Base-by-base conservation (phyloP, 139 green algal genomes). In the Auxenochlorella pyrenoidosa region DNA sequence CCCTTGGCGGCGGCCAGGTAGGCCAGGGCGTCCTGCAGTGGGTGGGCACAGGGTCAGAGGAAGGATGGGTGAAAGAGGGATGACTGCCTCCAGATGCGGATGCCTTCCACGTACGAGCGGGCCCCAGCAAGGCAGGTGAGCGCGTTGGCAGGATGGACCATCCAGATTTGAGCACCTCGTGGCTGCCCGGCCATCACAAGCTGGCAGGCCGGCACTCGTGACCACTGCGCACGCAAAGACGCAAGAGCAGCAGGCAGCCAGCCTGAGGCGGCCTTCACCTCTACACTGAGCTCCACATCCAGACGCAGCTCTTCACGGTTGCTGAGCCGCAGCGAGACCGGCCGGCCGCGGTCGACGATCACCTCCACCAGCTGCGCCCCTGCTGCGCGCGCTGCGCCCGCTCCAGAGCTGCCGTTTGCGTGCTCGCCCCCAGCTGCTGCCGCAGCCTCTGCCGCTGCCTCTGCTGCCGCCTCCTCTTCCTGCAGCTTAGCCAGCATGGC, bases 321-420 rank as follows among this genome's bases (percentile, higher is more conserved):
- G 2, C 93, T 91, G 59, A 99, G 98, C 5, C 96, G 90, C 0
- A 96, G 95, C 28, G 97, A 24, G 8, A 96, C 93, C 26, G 89
- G 89, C 40, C 96, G 58, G 0, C 96, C 96, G 32, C 97, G 75
- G 88, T 99, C 97, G 88, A 99, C 91, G 1, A 98, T 94, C 19
- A 99, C 89, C 92, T 99, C 93, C 22, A 97, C 80, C 41, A 97
- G 90, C 86, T 95, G 87, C 54, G 36, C 51, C 19, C 47, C 22
- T 32, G 40, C 38, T 75, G 59, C 22, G 22, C 18, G 38, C 40
- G 38, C 38, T 40, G 60, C 38, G 2, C 38, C 40, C 36, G 6
- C 24, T 38, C 38, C 58, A 32, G 58, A 34, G 58, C 60, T 34
- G 22, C 78, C 54, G 10, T 24, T 2, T 38, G 24, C 28, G 15